These are phyloP conservation scores for Scutellaria baicalensis DNA, from an alignment of 257 asterid genomes.

Conservation along the genomic window DNA sequence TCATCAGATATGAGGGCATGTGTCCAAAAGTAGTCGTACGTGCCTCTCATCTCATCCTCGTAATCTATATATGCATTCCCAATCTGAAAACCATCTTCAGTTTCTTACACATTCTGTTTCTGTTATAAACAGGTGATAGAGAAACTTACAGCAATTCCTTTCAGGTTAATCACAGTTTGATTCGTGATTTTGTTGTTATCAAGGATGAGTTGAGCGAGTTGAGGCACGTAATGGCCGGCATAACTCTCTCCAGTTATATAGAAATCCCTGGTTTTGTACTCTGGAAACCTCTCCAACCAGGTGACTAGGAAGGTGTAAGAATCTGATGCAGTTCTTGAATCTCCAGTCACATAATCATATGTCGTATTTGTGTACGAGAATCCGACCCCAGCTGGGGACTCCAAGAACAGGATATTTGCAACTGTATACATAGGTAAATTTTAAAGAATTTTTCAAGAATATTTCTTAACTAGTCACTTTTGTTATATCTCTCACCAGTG, in stretches of 20 bases:
- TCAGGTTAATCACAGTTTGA: slow-evolving; percentile 36
- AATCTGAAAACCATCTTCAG: slow-evolving; percentile 21
- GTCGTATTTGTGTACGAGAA: slow-evolving; percentile 57
- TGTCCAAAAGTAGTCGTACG: slow-evolving; percentile 38
- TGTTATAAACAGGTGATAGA: neutral
- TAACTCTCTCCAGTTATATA: slow-evolving; percentile 69
- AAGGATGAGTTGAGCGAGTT: slow-evolving; percentile 51
- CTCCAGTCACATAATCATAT: slow-evolving; percentile 42
- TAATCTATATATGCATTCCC: slow-evolving; percentile 46
- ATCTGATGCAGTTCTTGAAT: slow-evolving; percentile 48
- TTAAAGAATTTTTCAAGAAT: too few relatives aligned
- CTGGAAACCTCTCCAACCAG: slow-evolving; percentile 70
- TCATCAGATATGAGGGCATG: slow-evolving; percentile 48
- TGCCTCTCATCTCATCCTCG: slow-evolving; percentile 12
- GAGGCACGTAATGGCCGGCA: slow-evolving; percentile 72
- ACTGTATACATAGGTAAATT: slow-evolving; percentile 16
- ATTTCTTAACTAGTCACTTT: neutral
- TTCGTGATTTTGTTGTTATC: slow-evolving; percentile 36
- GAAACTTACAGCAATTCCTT: slow-evolving; percentile 56
- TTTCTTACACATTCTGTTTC: neutral
- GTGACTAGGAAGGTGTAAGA: slow-evolving; percentile 42
- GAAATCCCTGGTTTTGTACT: slow-evolving; percentile 55
- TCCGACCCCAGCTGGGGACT: slow-evolving; percentile 74
- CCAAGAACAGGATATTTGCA: slow-evolving; percentile 55
- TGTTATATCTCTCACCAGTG: slow-evolving; percentile 18